phyloP scores from a whole-genome alignment of 2,329 filamentous ascomycete species.

The Xylaria sp. region DNA sequence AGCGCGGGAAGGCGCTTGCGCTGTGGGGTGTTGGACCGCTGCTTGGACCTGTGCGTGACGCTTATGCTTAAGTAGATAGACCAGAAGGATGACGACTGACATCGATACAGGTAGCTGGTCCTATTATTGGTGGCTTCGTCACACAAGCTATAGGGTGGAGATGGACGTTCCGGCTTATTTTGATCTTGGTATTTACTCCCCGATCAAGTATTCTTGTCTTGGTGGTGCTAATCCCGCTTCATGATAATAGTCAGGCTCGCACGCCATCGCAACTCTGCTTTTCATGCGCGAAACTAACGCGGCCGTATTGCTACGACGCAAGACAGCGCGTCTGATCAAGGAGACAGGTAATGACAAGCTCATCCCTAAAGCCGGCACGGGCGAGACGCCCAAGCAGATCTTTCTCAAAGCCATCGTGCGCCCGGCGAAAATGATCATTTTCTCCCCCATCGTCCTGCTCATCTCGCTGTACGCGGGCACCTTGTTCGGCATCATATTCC shows the following conservation, averaged over 20 bases:
- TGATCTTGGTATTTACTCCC: conserved; percentile 49
- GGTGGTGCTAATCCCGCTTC: neutral
- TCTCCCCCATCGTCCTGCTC: conserved; percentile 33
- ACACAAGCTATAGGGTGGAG: conserved; percentile 57
- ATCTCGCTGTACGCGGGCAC: conserved; percentile 27
- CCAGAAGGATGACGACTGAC: neutral
- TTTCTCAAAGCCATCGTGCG: conserved; percentile 26
- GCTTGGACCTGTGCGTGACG: conserved; percentile 19
- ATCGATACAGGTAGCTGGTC: conserved; percentile 14
- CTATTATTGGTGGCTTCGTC: conserved; percentile 50
- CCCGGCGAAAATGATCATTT: conserved; percentile 32
- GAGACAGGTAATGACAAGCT: conserved; percentile 31
- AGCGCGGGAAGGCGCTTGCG: conserved; percentile 50
- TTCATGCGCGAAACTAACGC: conserved; percentile 34
- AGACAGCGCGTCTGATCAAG: conserved; percentile 28
- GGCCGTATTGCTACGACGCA: conserved; percentile 18
- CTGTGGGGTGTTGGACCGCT: conserved; percentile 41
- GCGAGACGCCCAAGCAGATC: conserved; percentile 15
- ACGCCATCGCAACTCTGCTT: conserved; percentile 7
- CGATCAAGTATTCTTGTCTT: too few species aligned
- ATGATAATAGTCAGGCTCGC: conserved; percentile 6
- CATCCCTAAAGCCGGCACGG: neutral
- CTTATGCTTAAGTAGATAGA: neutral
- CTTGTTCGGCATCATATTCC: conserved; percentile 30
- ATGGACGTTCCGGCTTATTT: conserved; percentile 57